Evolutionary conservation across 140 eudicot genomes (phyloP).

Genomic region (Anethum foeniculum): DNA sequence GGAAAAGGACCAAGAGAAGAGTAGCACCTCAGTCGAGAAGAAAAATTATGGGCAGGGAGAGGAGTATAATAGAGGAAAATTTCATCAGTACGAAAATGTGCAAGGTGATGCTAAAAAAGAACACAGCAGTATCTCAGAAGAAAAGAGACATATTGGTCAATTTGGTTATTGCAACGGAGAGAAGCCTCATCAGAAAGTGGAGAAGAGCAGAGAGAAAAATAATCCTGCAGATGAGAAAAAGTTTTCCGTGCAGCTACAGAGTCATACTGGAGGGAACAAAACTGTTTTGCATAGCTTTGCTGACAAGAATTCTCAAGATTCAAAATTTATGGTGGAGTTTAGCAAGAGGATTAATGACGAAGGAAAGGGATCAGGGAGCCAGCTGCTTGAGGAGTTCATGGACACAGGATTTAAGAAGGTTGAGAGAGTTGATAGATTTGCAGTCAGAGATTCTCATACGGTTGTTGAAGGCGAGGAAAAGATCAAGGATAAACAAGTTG

Average conservation of each 20-base stretch:
- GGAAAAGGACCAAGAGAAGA: constrained; percentile 25
- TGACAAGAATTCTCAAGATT: constrained; percentile 26
- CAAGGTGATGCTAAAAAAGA: constrained; percentile 21
- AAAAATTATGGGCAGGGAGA: constrained; percentile 25
- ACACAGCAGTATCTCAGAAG: constrained; percentile 33
- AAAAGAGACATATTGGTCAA: constrained; percentile 24
- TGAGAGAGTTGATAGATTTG: constrained; percentile 10
- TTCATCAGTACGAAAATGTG: constrained; percentile 24
- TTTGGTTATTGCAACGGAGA: constrained; percentile 32
- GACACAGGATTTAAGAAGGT: constrained; percentile 10
- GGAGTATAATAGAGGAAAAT: constrained; percentile 29
- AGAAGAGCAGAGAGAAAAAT: constrained; percentile 22
- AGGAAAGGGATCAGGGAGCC: constrained; percentile 46
- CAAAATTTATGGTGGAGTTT: constrained; percentile 48
- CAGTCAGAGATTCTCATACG: constrained; percentile 3
- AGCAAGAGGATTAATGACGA: constrained; percentile 53
- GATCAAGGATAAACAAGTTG: constrained; percentile 27
- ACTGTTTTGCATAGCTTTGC: constrained; percentile 18
- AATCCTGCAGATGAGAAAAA: constrained; percentile 20
- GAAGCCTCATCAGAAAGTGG: constrained; percentile 27
- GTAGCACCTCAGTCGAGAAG: constrained; percentile 35
- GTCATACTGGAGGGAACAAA: constrained; percentile 32
- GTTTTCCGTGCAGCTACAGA: constrained; percentile 13
- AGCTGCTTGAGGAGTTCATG: constrained; percentile 20
- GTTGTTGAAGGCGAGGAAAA: constrained; percentile 26